Conservation (phyloP, 805 yeast genomes). For the Candida germanica region DNA sequence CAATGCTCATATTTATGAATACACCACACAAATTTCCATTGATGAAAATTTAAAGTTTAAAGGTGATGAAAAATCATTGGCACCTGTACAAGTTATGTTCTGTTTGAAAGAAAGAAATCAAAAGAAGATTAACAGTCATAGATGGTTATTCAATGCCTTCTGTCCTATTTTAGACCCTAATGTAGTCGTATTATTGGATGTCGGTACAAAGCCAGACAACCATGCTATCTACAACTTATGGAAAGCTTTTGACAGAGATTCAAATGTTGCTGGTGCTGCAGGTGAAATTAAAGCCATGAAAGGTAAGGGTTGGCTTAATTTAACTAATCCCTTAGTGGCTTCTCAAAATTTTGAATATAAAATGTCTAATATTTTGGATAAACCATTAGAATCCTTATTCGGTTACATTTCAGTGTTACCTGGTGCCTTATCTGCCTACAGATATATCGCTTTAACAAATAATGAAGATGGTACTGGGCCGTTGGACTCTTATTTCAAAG, state of each 20-base stretch:
- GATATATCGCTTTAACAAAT: conserved; percentile 82
- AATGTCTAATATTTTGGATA: conserved; percentile 93
- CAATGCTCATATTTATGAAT: conserved; percentile 90
- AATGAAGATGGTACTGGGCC: conserved; percentile 94
- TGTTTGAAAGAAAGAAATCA: conserved; percentile 90
- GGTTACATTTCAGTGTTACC: conserved; percentile 94
- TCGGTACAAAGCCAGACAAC: conserved; percentile 94
- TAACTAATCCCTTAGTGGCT: conserved; percentile 89
- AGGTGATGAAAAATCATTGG: conserved; percentile 84
- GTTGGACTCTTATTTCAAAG: conserved; percentile 80
- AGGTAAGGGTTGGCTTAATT: conserved; percentile 79
- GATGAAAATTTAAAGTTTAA: conserved; percentile 86
- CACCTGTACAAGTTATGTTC: conserved; percentile 91
- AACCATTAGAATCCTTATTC: conserved; percentile 87
- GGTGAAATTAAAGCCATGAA: conserved; percentile 96
- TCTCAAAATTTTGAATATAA: conserved; percentile 96
- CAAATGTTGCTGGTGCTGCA: conserved; percentile 98
- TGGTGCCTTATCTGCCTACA: conserved; percentile 92
- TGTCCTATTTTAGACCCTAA: conserved; percentile 92
- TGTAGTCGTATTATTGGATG: conserved; percentile 85
- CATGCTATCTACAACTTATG: conserved; percentile 89
- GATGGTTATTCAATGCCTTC: conserved; percentile 95
- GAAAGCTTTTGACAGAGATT: conserved; percentile 96
- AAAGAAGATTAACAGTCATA: conserved; percentile 93
- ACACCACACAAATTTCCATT: conserved; percentile 91